Evolutionary conservation across 1,139 yeast species (phyloP), one percentile per base, ranked within the genome.

Genomic region (Protomyces inundatus): DNA sequence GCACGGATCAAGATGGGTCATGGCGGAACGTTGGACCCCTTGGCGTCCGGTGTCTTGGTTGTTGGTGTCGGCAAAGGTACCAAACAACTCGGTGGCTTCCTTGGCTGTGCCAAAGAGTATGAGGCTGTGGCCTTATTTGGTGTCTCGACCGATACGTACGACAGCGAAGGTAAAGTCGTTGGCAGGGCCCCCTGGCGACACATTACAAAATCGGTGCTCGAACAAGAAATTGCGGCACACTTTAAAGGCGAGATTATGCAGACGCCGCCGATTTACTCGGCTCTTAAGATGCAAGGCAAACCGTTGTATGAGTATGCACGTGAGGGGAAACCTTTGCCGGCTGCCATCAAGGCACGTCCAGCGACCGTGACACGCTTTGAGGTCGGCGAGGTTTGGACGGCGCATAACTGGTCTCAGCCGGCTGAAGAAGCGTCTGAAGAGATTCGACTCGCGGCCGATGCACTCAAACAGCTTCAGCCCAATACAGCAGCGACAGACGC

Each of bases 11-110:
- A 95, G 72, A 87, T 93, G 78, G 99, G 99, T 0, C 99, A 95
- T 75, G 99, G 98, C 6, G 99, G 99, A 5, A 93, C 99, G 0
- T 79, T 95, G 54, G 99, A 95, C 72, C 98, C 98, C 0, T 75
- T 90, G 65, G 99, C 99, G 0, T 85, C 90, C 37, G 99, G 99
- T 6, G 93, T 93, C 1, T 75, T 93, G 50, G 95, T 95, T 1
- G 81, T 95, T 66, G 99, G 98, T 3, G 83, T 95, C 34, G 97
- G 97, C 7, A 69, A 79, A 1, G 98, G 98, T 1, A 95, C 99
- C 2, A 93, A 91, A 73, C 79, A 82, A 72, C 78, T 95, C 55
- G 86, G 84, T 65, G 79, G 83, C 66, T 90, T 87, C 71, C 79
- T 86, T 48, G 90, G 89, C 48, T 75, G 79, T 64, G 84, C 91